Evolutionary conservation across 371 early-diverging fungal species (phyloP).

Genomic region (Mortierella sp.): DNA sequence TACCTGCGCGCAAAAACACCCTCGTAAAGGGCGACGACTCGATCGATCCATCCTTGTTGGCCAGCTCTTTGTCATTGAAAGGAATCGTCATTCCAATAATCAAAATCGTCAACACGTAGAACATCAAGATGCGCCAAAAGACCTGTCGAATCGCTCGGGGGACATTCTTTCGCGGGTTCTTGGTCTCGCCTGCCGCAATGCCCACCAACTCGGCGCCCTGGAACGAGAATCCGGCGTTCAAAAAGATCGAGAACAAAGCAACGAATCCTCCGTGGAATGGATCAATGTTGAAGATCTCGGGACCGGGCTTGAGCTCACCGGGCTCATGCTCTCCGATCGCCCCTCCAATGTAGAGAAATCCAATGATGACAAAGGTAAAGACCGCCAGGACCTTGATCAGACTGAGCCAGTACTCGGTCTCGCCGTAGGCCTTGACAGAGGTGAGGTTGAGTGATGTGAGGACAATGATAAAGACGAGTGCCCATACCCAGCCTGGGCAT

Average conservation of each 20-base stretch:
- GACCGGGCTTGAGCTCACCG: constrained; percentile 22
- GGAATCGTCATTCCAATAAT: constrained; percentile 78
- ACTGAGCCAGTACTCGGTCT: constrained; percentile 70
- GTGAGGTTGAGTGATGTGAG: constrained; percentile 41
- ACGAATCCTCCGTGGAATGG: constrained; percentile 81
- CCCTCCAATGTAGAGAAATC: constrained; percentile 75
- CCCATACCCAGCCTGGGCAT: constrained; percentile 48
- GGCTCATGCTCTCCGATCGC: constrained; percentile 65
- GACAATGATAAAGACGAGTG: constrained; percentile 38
- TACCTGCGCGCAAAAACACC: constrained; percentile 76
- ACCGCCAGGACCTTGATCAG: constrained; percentile 68
- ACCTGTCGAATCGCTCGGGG: constrained; percentile 80
- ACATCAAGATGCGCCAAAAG: constrained; percentile 79
- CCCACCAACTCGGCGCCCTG: constrained; percentile 86
- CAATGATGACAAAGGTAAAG: constrained; percentile 81
- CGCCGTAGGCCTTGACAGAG: constrained; percentile 61
- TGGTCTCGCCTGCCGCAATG: constrained; percentile 79
- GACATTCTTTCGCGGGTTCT: constrained; percentile 78
- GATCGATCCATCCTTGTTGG: constrained; percentile 56
- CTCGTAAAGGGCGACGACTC: constrained; percentile 78
- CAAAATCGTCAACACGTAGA: constrained; percentile 78
- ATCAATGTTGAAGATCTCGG: constrained; percentile 67
- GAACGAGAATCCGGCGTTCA: constrained; percentile 88
- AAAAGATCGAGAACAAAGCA: constrained; percentile 73
- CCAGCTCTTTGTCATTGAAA: constrained; percentile 68